phyloP scores from a whole-genome alignment of 2,329 filamentous ascomycete genomes.

The Fusarium napiforme region DNA sequence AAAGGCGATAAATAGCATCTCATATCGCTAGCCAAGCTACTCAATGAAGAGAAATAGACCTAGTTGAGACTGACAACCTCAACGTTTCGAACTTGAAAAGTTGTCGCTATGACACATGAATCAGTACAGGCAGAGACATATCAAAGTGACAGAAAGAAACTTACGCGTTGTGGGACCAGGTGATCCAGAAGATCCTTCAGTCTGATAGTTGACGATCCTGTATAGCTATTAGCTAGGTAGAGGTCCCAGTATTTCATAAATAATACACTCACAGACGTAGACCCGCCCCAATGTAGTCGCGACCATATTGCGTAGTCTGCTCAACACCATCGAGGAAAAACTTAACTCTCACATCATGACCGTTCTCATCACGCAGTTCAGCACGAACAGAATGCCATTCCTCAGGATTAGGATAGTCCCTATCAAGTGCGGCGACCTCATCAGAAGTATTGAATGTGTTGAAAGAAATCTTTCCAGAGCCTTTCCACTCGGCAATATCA shows the following conservation, averaged over 20 bases:
- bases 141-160: neutral
- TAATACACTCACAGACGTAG: conserved; percentile 21
- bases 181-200: conserved; percentile 28
- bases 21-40: neutral
- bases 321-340: conserved; percentile 33
- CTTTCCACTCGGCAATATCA: conserved; percentile 36
- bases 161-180: conserved; percentile 24
- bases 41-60: neutral
- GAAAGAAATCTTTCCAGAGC: conserved; percentile 33
- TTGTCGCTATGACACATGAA: neutral
- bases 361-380: conserved; percentile 34
- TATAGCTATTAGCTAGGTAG: neutral
- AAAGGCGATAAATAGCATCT: neutral
- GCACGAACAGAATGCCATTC: conserved; percentile 34
- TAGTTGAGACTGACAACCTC: conserved; percentile 34
- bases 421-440: conserved; percentile 23
- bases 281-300: conserved; percentile 28
- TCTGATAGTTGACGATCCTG: conserved; percentile 34
- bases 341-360: conserved; percentile 29
- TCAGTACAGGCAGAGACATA: neutral
- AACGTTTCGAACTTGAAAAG: conserved; percentile 27
- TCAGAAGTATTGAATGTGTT: conserved; percentile 34
- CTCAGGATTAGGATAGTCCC: conserved; percentile 21
- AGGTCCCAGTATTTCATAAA: no score
- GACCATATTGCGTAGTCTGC: conserved; percentile 30